Conservation (phyloP, 352 stramenopile genomes). For the Globisporangium nunn region DNA sequence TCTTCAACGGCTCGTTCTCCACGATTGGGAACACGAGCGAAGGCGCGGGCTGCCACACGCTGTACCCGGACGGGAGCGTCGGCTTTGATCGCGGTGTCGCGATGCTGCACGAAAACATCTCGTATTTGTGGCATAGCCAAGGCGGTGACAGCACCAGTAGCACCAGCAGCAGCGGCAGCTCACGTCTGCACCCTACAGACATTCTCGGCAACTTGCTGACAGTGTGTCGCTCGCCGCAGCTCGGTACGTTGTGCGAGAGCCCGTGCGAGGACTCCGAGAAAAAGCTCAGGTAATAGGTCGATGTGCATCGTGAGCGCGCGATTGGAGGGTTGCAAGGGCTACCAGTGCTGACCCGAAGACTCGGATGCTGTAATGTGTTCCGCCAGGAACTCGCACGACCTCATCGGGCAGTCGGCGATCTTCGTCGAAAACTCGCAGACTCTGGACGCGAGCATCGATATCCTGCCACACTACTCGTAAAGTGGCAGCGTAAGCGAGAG, state of each 20-base stretch:
- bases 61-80: slow-evolving; percentile 76
- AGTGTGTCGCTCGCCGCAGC: slow-evolving; percentile 34
- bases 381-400: slow-evolving; percentile 9
- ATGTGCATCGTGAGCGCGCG: neutral
- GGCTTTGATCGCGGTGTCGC: slow-evolving; percentile 65
- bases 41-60: slow-evolving; percentile 68
- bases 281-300: slow-evolving; percentile 15
- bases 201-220: slow-evolving; percentile 61
- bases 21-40: slow-evolving; percentile 78
- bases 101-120: slow-evolving; percentile 79
- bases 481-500: neutral
- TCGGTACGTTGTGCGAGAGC: slow-evolving; percentile 35
- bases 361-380: neutral
- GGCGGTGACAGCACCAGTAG: slow-evolving; percentile 18
- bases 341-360: neutral
- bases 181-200: slow-evolving; percentile 36
- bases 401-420: slow-evolving; percentile 20
- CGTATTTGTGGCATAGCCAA: slow-evolving; percentile 47
- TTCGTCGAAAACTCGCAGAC: slow-evolving; percentile 43
- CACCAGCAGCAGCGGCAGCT: slow-evolving; percentile 2
- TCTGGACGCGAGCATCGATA: slow-evolving; percentile 42
- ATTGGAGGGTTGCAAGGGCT: neutral
- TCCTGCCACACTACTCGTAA: slow-evolving; percentile 61
- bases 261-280: slow-evolving; percentile 7
- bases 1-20: slow-evolving; percentile 82